phyloP scores from a whole-genome alignment of 2,329 filamentous ascomycete species.

The Phaeosphaeria sp. region DNA sequence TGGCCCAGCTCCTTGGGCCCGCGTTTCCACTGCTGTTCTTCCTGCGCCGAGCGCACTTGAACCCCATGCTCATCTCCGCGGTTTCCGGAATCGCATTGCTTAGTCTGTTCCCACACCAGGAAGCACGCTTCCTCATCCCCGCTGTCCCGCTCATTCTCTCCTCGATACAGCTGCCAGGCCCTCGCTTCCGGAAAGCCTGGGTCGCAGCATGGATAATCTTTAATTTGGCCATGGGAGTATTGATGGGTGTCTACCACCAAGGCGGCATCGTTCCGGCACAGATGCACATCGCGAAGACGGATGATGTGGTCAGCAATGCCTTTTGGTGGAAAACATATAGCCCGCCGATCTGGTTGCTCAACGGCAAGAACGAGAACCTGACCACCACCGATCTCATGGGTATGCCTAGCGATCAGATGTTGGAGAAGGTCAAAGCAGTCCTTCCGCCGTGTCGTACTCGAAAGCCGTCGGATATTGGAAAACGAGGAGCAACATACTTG shows the following conservation, averaged over 20 bases:
- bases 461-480: conserved; percentile 50
- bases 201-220: conserved; percentile 71
- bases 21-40: conserved; percentile 56
- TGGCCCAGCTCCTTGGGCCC: conserved; percentile 61
- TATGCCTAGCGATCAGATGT: conserved; percentile 66
- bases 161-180: conserved; percentile 71
- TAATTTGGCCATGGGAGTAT: conserved; percentile 69
- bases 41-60: conserved; percentile 57
- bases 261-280: conserved; percentile 79
- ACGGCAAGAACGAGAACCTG: conserved; percentile 76
- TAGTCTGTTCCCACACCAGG: conserved; percentile 79
- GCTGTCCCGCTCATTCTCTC: conserved; percentile 79
- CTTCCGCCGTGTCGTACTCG: conserved; percentile 56
- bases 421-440: conserved; percentile 64
- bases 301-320: conserved; percentile 69
- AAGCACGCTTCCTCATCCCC: conserved; percentile 78
- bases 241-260: conserved; percentile 86
- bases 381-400: conserved; percentile 77
- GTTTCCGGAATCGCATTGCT: conserved; percentile 74
- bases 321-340: conserved; percentile 90
- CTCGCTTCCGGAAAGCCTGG: conserved; percentile 58
- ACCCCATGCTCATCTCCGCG: conserved; percentile 73
- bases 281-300: conserved; percentile 74
- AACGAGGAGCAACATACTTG: conserved; percentile 61
- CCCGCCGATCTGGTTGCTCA: conserved; percentile 80